phyloP scores from a whole-genome alignment of 306 rosid species.

The Arachis hypogaea region DNA sequence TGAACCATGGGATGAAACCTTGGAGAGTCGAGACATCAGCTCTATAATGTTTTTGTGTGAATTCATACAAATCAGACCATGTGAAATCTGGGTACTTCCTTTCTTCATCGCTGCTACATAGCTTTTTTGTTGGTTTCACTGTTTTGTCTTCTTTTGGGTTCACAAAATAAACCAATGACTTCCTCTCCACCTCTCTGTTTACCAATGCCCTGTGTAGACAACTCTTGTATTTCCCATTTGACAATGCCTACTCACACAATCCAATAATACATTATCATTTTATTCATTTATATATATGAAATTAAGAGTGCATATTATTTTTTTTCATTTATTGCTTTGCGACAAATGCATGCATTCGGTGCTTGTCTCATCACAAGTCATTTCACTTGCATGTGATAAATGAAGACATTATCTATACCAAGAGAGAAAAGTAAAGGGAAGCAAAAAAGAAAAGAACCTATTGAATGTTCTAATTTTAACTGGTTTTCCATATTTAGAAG shows the following conservation, averaged over 20 bases:
- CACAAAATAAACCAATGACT: slow-evolving; percentile 47
- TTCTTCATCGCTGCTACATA: slow-evolving; percentile 35
- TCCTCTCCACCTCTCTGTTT: slow-evolving; percentile 48
- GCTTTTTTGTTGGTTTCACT: slow-evolving; percentile 53
- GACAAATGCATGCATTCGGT: not conserved
- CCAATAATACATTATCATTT: too few species aligned
- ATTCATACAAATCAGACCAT: slow-evolving; percentile 51
- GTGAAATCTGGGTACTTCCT: slow-evolving; percentile 62
- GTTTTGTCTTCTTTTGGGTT: slow-evolving; percentile 50
- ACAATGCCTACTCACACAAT: slow-evolving; percentile 43
- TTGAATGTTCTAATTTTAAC: too few species aligned
- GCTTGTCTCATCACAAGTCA: slow-evolving; percentile 4
- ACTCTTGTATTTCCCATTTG: slow-evolving; percentile 63
- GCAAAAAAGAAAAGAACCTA: too few species aligned
- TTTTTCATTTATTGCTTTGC: too few species aligned
- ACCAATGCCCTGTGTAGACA: slow-evolving; percentile 57
- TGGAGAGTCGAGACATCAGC: slow-evolving; percentile 51
- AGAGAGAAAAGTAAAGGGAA: too few species aligned
- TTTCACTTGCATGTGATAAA: not conserved
- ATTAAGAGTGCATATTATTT: too few species aligned
- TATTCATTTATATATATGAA: too few species aligned
- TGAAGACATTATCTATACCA: not conserved
- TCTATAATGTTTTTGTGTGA: slow-evolving; percentile 46
- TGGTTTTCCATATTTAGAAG: not conserved
- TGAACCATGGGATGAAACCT: slow-evolving; percentile 40